These are phyloP conservation scores for Aspergillus pseudoviridinutans DNA, from an alignment of 2,329 filamentous ascomycete genomes.

Conservation along the genomic window DNA sequence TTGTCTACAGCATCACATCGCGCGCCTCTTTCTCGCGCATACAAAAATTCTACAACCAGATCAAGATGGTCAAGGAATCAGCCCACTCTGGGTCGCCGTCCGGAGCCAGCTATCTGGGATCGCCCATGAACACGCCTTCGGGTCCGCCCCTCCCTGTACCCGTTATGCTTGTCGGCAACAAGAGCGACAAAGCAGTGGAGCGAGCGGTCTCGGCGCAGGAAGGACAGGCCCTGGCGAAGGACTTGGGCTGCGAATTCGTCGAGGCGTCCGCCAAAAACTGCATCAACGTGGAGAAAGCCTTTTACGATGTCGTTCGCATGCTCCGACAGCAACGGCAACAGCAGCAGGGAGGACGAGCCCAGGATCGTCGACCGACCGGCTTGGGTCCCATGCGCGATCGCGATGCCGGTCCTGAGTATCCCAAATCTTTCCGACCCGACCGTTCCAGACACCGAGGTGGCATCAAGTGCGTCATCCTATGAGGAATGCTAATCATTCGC, in stretches of 20 bases:
- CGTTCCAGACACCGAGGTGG: constrained; percentile 35
- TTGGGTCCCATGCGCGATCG: constrained; percentile 34
- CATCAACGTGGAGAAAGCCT: constrained; percentile 97
- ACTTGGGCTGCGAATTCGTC: constrained; percentile 92
- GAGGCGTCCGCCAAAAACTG: constrained; percentile 97
- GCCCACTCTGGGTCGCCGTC: constrained; percentile 52
- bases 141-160: constrained; percentile 65
- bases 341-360: constrained; percentile 31
- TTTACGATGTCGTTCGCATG: constrained; percentile 94
- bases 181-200: constrained; percentile 94
- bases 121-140: constrained; percentile 44
- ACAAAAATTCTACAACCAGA: constrained; percentile 93
- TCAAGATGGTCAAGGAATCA: constrained; percentile 94
- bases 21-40: constrained; percentile 93
- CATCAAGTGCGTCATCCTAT: constrained; percentile 37
- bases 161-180: constrained; percentile 98
- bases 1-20: constrained; percentile 98
- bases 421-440: constrained; percentile 38
- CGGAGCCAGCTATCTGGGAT: constrained; percentile 48
- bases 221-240: constrained; percentile 83
- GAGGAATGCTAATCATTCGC: constrained; percentile 12
- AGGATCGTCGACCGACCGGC: constrained; percentile 36
- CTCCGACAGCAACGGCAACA: constrained; percentile 75
- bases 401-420: constrained; percentile 36
- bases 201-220: constrained; percentile 96